Evolutionary conservation across 2,329 filamentous ascomycete genomes (phyloP), one percentile per base, ranked within the genome.

Genomic region (Trichoderma afroharzianum): DNA sequence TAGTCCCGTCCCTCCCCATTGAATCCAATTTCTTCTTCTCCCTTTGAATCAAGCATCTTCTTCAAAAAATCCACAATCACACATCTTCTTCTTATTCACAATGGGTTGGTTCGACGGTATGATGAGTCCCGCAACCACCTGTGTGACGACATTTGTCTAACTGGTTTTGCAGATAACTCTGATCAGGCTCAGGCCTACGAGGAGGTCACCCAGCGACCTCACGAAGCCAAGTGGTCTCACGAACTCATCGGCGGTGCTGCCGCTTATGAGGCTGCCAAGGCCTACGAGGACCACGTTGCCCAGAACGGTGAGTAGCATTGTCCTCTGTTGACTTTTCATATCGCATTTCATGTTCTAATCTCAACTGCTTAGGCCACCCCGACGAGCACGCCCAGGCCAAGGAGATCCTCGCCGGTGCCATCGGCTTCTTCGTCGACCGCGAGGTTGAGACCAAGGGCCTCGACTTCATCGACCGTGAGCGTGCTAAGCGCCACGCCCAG

Each of bases 201-300:
- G 57, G 26, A 77, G 62, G 68, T 80, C 1, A 75, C 72, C 4
- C 39, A 72, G 33, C 74, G 76, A 21, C 69, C 71, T 9, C 80
- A 81, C 71, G 78, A 80, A 70, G 77, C 79, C 7, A 72, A 78
- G 14, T 77, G 79, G 70, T 74, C 76, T 8, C 78, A 80, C 58
- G 78, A 80, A 15, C 73, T 80, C 3, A 71, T 80, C 3, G 78
- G 78, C 1, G 78, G 78, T 12, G 78, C 78, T 0, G 78, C 78
- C 6, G 78, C 78, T 1, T 80, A 33, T 18, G 78, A 79, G 33
- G 78, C 78, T 0, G 78, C 78, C 57, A 80, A 79, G 73, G 76
- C 76, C 0, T 80, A 80, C 18, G 78, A 80, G 62, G 68, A 80
- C 4, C 78, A 80, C 4, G 74, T 75, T 4, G 76, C 75, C 9